A percentile compares a stretch with the other conserved stretches of the same genome.
Conservation (phyloP, 2,329 filamentous ascomycete genomes). For the Emergomyces orientalis region DNA sequence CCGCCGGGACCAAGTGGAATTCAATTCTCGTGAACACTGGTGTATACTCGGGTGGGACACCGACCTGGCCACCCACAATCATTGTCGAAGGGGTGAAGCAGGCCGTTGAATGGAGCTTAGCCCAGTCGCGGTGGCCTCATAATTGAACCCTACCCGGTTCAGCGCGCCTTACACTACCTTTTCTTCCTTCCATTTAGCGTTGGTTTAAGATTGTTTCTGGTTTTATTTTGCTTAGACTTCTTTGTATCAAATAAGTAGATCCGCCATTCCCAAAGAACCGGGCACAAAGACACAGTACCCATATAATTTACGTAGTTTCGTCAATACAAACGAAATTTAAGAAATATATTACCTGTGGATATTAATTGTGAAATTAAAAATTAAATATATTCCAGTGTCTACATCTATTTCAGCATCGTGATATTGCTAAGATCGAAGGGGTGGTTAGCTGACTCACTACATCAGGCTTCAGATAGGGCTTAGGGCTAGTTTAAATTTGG, state of each 20-base stretch:
- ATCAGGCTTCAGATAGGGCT: slow-evolving; percentile 6
- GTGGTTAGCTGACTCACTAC: neutral
- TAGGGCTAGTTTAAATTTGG: slow-evolving; percentile 8
- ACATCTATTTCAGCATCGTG: neutral
- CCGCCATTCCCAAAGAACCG: too few species aligned
- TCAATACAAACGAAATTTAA: neutral
- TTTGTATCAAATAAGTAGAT: neutral
- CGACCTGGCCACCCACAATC: slow-evolving; percentile 52
- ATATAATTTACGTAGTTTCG: neutral
- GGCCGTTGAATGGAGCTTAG: slow-evolving; percentile 68
- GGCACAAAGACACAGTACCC: neutral
- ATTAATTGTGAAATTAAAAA: neutral
- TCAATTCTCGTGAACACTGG: slow-evolving; percentile 72
- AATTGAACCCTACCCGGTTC: neutral
- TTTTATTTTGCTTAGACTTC: neutral
- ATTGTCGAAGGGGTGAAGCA: slow-evolving; percentile 66
- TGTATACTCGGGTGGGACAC: slow-evolving; percentile 55
- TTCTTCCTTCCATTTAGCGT: neutral
- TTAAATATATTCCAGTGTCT: neutral
- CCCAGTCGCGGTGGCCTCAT: slow-evolving; percentile 39
- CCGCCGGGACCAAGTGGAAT: slow-evolving; percentile 61
- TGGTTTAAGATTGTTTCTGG: neutral
- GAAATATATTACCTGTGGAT: neutral
- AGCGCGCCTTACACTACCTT: neutral
- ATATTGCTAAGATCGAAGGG: neutral